Conservation (phyloP, 2,329 filamentous ascomycete genomes). For the Lecanicillium sp. region DNA sequence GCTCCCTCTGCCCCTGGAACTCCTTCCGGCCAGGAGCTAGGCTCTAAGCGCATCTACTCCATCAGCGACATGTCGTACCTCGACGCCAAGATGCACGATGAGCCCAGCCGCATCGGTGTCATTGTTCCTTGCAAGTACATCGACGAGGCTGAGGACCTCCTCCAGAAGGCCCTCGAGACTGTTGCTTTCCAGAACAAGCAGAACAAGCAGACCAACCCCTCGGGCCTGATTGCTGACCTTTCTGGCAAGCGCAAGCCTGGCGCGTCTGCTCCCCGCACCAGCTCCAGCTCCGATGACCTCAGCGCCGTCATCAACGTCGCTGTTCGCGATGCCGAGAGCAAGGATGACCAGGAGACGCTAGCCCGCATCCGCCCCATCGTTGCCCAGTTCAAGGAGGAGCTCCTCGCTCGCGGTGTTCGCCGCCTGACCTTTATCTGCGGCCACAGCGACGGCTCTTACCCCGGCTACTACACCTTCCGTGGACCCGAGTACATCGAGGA, state of each 20-base stretch:
- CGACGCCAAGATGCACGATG: constrained; percentile 62
- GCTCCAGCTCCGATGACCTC: constrained; percentile 64
- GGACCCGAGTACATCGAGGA: constrained; percentile 87
- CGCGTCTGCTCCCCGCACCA: not conserved
- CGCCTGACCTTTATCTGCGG: constrained; percentile 95
- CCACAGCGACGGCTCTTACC: constrained; percentile 88
- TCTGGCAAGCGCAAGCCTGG: constrained; percentile 61
- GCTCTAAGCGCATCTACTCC: constrained; percentile 75
- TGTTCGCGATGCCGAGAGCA: constrained; percentile 78
- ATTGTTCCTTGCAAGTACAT: constrained; percentile 91
- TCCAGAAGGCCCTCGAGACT: constrained; percentile 76
- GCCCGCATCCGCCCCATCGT: constrained; percentile 70
- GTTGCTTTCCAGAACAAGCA: constrained; percentile 59
- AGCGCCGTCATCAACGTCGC: constrained; percentile 91
- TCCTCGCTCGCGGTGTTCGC: constrained; percentile 74
- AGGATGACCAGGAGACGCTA: constrained; percentile 75
- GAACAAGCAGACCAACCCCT: constrained; percentile 47
- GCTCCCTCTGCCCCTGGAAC: constrained; percentile 81
- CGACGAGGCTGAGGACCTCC: constrained; percentile 85
- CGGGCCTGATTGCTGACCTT: constrained; percentile 64
- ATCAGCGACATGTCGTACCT: constrained; percentile 97
- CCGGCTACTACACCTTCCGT: constrained; percentile 97
- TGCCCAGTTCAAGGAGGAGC: constrained; percentile 74
- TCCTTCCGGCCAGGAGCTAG: constrained; percentile 42
- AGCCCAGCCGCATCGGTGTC: constrained; percentile 84